phyloP scores from a whole-genome alignment of 805 yeast genomes.

The Ogataea wickerhamii region DNA sequence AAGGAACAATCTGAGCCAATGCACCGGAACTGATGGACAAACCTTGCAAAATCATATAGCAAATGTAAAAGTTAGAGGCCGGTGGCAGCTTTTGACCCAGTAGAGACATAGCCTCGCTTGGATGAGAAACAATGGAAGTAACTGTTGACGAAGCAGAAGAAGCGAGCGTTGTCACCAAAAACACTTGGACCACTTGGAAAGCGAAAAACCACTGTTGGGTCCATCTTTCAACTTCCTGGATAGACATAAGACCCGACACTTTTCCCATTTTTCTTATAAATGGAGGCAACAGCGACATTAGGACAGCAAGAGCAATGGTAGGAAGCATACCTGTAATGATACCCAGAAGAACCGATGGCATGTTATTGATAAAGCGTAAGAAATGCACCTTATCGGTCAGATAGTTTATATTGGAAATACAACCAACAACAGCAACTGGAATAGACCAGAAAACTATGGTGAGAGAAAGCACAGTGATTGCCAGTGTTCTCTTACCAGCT shows the following conservation, averaged over 20 bases:
- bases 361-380: conserved; percentile 67
- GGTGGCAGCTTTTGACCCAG: conserved; percentile 79
- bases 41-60: conserved; percentile 80
- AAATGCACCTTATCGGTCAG: conserved; percentile 70
- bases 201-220: conserved; percentile 88
- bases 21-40: conserved; percentile 72
- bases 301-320: conserved; percentile 69
- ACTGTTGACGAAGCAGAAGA: conserved; percentile 83
- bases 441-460: conserved; percentile 89
- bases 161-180: conserved; percentile 76
- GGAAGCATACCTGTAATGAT: conserved; percentile 86
- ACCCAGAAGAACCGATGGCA: conserved; percentile 73
- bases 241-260: conserved; percentile 66
- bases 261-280: conserved; percentile 75
- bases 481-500: conserved; percentile 50
- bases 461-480: conserved; percentile 59
- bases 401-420: conserved; percentile 79
- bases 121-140: conserved; percentile 61
- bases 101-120: conserved; percentile 66
- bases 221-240: conserved; percentile 70
- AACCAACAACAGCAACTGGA: conserved; percentile 97
- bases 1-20: conserved; percentile 68
- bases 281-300: conserved; percentile 86
- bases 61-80: conserved; percentile 86
- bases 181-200: conserved; percentile 87